A percentile compares a stretch with the other conserved stretches of the same genome.
Evolutionary conservation across 23 red algal species (phyloP).

Genomic region (Gracilaria gracilis): DNA sequence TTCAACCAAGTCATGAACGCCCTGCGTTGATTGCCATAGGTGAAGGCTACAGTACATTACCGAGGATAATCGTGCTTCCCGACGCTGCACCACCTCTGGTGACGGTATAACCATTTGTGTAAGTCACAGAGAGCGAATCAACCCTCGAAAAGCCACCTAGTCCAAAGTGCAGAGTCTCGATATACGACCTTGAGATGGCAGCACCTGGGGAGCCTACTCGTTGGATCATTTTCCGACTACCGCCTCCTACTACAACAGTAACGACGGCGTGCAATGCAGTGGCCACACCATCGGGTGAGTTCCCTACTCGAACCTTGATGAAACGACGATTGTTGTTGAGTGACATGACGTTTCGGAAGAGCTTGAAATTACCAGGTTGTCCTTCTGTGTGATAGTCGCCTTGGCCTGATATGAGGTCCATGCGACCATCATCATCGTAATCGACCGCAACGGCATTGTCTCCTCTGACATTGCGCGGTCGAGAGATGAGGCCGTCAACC

Average conservation of each 20-base stretch:
- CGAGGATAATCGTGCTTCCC: background rate
- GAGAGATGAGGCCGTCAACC: conserved; percentile 25
- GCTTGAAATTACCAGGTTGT: conserved; percentile 16
- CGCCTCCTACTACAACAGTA: conserved; percentile 21
- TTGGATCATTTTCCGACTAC: conserved; percentile 26
- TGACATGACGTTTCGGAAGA: conserved; percentile 25
- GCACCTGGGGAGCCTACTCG: conserved; percentile 64
- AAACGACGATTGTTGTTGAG: conserved; percentile 17
- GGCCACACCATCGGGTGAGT: conserved; percentile 47
- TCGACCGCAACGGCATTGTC: conserved; percentile 66
- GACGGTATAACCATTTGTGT: conserved; percentile 21
- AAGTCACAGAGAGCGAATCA: conserved; percentile 1
- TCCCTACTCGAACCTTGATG: conserved; percentile 53
- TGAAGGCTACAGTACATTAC: background rate
- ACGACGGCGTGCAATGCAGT: conserved; percentile 60
- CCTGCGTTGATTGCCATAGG: too few relatives aligned
- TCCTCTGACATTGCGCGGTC: conserved; percentile 11
- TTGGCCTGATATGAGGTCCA: conserved; percentile 55
- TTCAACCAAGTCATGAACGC: too few relatives aligned
- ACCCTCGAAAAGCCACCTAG: conserved; percentile 22
- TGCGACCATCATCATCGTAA: conserved; percentile 62
- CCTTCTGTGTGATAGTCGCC: conserved; percentile 41
- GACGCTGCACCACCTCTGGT: background rate
- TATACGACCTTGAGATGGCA: conserved; percentile 34
- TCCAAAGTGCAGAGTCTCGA: conserved; percentile 73